Evolutionary conservation across 148 eudicot species (phyloP), one percentile per base, ranked within the genome.

Genomic region (Rhododendron griersonianum): DNA sequence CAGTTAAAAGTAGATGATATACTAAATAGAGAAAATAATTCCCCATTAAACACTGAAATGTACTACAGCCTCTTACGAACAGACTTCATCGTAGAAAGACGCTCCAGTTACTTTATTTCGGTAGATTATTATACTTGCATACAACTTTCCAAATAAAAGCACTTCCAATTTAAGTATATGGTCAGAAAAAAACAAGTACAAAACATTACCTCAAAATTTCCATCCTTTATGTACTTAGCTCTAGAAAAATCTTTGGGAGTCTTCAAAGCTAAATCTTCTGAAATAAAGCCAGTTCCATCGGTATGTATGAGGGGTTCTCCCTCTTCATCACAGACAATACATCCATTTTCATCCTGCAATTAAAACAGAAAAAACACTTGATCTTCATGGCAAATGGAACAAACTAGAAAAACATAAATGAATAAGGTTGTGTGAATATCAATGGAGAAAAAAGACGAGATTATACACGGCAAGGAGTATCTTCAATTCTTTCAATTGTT

Each of bases 201-300:
- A 71, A 48, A 16, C 25, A 78, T 84, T 77, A 96, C 98, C 97
- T 95, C 91, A 87, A 86, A 78, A 59, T 80, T 87, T 25, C 78
- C 84, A 25, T 85, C 91, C 63, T 81, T 78, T 14, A 59, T 74
- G 81, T 84, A 85, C 81, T 78, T 88, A 73, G 93, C 93, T 61
- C 78, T 88, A 19, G 51, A 75, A 85, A 92, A 93, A 79, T 90
- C 93, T 82, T 87, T 91, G 0, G 98, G 96, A 83, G 94, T 93
- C 81, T 57, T 87, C 86, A 91, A 77, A 30, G 99, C 99, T 51
- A 96, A 91, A 86, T 95, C 96, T 89, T 94, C 94, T 28, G 98
- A 95, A 74, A 96, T 95, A 87, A 80, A 96, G 15, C 99, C 99
- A 18, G 99, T 96, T 55, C 99, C 99, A 89, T 96, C 98, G 4